phyloP scores from a whole-genome alignment of 164 flowering plant genomes.

The Pachysandra terminalis region DNA sequence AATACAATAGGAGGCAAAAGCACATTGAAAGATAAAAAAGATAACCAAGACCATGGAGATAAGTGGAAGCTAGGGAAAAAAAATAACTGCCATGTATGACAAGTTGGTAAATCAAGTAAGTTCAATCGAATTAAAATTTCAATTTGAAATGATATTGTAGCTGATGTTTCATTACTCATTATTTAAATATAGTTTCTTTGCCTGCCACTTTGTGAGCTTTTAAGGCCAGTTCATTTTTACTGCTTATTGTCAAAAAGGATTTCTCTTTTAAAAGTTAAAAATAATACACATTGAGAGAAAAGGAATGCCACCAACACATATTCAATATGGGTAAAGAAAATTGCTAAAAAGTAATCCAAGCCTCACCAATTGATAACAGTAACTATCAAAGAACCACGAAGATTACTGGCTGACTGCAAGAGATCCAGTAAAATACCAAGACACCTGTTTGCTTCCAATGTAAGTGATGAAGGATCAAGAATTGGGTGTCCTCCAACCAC shows the following conservation, averaged over 20 bases:
- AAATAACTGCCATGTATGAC: not conserved
- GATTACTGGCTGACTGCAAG: conserved; percentile 47
- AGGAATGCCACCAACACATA: not conserved
- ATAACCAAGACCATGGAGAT: not conserved
- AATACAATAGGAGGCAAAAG: too few relatives aligned
- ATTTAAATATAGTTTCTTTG: not conserved
- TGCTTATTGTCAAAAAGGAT: not conserved
- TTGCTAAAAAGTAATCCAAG: not conserved
- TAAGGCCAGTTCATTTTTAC: not conserved
- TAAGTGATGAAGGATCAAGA: conserved; percentile 53
- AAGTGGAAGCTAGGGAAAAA: not conserved
- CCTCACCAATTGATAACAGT: conserved; percentile 81
- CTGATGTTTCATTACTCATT: not conserved
- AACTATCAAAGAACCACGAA: conserved; percentile 61
- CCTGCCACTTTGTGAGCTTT: not conserved
- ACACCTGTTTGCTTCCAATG: conserved; percentile 61
- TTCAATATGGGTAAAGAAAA: not conserved
- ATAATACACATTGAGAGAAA: not conserved
- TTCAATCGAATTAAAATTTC: too few relatives aligned
- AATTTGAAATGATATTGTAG: not conserved
- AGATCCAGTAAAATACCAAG: conserved; percentile 53
- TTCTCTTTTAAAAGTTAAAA: not conserved
- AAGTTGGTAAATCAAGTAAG: not conserved
- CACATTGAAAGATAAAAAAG: too few relatives aligned
- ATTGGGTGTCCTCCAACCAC: conserved; percentile 67